Conservation (phyloP, 2,329 filamentous ascomycete species). For the Ophiostoma quercus region DNA sequence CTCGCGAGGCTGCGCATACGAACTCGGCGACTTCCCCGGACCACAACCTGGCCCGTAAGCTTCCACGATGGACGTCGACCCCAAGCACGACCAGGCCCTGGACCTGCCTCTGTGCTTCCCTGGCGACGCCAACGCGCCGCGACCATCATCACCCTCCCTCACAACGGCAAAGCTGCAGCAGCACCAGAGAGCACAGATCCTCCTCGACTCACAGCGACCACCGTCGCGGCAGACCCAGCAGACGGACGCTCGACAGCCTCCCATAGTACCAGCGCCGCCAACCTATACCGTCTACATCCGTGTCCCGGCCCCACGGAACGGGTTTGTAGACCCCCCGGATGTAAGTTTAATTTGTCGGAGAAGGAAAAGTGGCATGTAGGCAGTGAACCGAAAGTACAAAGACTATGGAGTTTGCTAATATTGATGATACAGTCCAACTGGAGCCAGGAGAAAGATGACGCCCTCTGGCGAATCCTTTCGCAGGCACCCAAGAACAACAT, state of each 20-base stretch:
- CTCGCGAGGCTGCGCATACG: not conserved
- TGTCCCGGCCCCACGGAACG: slow-evolving; percentile 79
- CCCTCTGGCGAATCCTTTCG: slow-evolving; percentile 85
- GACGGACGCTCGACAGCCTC: slow-evolving; percentile 1
- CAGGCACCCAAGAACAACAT: slow-evolving; percentile 76
- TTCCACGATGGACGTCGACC: slow-evolving; percentile 23
- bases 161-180: slow-evolving; percentile 10
- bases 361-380: not conserved
- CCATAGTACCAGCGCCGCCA: slow-evolving; percentile 33
- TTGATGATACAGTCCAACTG: slow-evolving; percentile 64
- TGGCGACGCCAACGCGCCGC: slow-evolving; percentile 16
- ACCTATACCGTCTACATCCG: slow-evolving; percentile 76
- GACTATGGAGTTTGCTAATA: not conserved
- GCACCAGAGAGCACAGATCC: not conserved
- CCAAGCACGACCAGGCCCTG: slow-evolving; percentile 25
- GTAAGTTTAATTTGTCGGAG: slow-evolving; percentile 44
- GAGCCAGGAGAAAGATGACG: slow-evolving; percentile 80
- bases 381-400: not conserved
- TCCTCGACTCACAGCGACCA: not conserved
- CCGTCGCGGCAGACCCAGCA: slow-evolving; percentile 13
- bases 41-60: not conserved
- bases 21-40: not conserved
- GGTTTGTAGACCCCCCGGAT: slow-evolving; percentile 84
- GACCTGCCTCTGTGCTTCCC: slow-evolving; percentile 27
- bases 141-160: not conserved